Evolutionary conservation across 129 eudicot genomes (phyloP).

Genomic region (Escallonia rubra): DNA sequence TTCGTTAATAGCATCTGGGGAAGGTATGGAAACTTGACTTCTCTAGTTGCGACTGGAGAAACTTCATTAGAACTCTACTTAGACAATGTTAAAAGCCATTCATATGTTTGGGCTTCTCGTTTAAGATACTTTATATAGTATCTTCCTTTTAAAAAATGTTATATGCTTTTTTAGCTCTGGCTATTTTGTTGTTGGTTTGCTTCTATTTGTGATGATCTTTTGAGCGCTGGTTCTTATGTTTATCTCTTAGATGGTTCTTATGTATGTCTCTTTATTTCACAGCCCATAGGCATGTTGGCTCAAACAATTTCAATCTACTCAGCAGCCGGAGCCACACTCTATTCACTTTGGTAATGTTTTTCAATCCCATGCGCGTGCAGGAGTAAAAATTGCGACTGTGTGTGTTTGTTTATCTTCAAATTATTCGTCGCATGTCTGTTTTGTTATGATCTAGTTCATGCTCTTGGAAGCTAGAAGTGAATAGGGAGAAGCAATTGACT

Average conservation of each 20-base stretch:
- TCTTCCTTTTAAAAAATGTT: background rate
- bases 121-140: conserved; percentile 2
- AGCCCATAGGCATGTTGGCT: conserved; percentile 94
- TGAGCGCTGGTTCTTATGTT: background rate
- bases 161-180: background rate
- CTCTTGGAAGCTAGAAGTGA: too few species aligned
- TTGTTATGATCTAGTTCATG: background rate
- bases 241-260: too few species aligned
- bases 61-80: background rate
- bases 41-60: background rate
- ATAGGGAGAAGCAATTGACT: too few species aligned
- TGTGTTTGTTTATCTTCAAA: background rate
- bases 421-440: background rate
- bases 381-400: background rate
- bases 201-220: background rate
- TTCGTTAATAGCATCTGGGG: conserved; percentile 81
- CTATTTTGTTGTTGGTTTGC: background rate
- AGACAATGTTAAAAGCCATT: background rate
- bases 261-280: conserved; percentile 1
- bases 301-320: conserved; percentile 77
- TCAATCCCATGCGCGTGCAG: background rate
- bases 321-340: conserved; percentile 95
- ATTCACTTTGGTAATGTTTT: conserved; percentile 67
- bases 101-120: background rate
- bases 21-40: conserved; percentile 42